These are phyloP conservation scores for Yarrowia yakushimensis DNA, from an alignment of 805 yeast species.

Conservation along the genomic window DNA sequence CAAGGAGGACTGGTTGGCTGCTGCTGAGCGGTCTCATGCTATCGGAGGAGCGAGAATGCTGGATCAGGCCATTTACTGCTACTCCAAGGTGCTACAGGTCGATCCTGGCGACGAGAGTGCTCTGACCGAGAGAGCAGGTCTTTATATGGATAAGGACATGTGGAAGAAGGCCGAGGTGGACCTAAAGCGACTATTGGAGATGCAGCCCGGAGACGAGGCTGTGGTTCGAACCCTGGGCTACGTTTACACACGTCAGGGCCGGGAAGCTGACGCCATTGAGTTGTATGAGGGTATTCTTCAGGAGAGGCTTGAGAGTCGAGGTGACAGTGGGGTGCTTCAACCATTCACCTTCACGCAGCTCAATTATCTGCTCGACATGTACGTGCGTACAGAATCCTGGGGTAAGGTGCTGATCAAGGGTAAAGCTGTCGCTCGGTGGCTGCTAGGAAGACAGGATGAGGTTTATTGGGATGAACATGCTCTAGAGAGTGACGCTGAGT, in stretches of 20 bases:
- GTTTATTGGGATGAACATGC: constrained; percentile 60
- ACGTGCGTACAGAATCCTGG: constrained; percentile 65
- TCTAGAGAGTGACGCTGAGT: constrained; percentile 66
- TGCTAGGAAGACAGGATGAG: constrained; percentile 63
- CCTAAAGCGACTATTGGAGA: constrained; percentile 30
- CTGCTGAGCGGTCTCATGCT: constrained; percentile 76
- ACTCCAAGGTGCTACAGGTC: constrained; percentile 77
- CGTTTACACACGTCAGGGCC: constrained; percentile 47
- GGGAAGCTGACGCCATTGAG: constrained; percentile 70
- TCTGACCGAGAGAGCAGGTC: constrained; percentile 66
- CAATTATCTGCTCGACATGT: constrained; percentile 77
- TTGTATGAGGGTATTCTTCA: constrained; percentile 63
- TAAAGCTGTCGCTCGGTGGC: constrained; percentile 76
- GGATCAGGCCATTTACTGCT: constrained; percentile 59
- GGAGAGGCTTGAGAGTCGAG: constrained; percentile 29
- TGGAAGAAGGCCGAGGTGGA: constrained; percentile 33
- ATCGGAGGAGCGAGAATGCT: constrained; percentile 49
- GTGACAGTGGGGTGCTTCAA: constrained; percentile 26
- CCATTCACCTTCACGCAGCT: constrained; percentile 84
- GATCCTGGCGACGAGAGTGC: constrained; percentile 74
- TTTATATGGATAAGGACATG: constrained; percentile 35
- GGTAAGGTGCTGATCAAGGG: constrained; percentile 59
- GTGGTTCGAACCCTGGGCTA: constrained; percentile 27
- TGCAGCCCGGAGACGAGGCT: constrained; percentile 23
- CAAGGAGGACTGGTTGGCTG: constrained; percentile 78